A percentile compares a stretch with the other conserved stretches of the same genome.
phyloP scores from a whole-genome alignment of 257 asterid genomes.

The Solanum pinnatisectum region DNA sequence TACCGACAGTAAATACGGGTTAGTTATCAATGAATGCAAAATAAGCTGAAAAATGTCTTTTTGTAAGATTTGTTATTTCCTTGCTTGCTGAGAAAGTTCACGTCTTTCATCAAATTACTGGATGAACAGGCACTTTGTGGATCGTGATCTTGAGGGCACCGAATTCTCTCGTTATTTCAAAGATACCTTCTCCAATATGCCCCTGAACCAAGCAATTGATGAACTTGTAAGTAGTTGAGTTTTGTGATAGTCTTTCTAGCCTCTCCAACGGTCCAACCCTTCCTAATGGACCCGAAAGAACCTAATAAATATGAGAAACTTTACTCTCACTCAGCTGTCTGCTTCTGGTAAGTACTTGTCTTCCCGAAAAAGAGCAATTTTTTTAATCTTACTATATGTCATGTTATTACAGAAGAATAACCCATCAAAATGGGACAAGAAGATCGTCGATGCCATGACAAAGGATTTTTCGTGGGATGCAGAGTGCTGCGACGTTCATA shows the following conservation, averaged over 20 bases:
- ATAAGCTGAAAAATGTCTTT: not conserved
- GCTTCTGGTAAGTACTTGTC: not conserved
- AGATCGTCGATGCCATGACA: constrained; percentile 47
- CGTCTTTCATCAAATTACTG: not conserved
- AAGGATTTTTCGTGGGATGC: constrained; percentile 72
- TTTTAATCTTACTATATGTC: not conserved
- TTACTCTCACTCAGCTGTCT: not conserved
- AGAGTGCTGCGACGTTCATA: constrained; percentile 49
- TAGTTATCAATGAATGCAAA: not conserved
- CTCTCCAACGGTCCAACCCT: not conserved
- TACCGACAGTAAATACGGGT: constrained; percentile 36
- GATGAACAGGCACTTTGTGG: constrained; percentile 33
- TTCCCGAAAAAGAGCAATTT: not conserved
- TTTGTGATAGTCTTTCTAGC: not conserved
- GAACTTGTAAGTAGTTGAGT: constrained; percentile 39
- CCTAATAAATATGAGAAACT: not conserved
- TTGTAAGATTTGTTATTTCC: not conserved
- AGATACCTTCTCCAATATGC: constrained; percentile 32
- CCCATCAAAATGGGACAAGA: constrained; percentile 43
- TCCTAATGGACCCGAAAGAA: not conserved
- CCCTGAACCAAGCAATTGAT: constrained; percentile 53
- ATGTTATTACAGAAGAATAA: constrained; percentile 35
- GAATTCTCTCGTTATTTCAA: constrained; percentile 31
- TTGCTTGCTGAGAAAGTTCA: constrained; percentile 1
- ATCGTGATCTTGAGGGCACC: constrained; percentile 26